phyloP scores from a whole-genome alignment of 2,329 filamentous ascomycete species.

The Aschersonia sp. region DNA sequence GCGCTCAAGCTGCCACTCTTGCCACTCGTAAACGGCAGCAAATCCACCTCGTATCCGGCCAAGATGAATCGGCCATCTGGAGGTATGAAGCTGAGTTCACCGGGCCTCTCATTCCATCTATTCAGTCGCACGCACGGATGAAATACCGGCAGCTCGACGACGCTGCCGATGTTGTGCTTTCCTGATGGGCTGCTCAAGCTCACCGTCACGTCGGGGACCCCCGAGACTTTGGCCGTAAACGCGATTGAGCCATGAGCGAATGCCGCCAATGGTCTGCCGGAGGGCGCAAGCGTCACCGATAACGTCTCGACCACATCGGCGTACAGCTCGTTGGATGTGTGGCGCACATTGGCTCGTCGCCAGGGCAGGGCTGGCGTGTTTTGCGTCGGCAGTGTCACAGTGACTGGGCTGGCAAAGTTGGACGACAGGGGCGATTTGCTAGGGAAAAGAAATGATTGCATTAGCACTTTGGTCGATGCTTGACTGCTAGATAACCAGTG shows the following conservation, averaged over 20 bases:
- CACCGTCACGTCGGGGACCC: constrained; percentile 79
- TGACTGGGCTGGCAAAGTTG: constrained; percentile 22
- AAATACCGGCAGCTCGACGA: constrained; percentile 83
- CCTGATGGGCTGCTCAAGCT: constrained; percentile 68
- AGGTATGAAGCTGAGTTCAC: constrained; percentile 89
- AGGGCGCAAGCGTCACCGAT: constrained; percentile 77
- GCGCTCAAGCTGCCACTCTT: constrained; percentile 38
- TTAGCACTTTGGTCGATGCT: constrained; percentile 3
- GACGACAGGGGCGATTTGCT: constrained; percentile 26
- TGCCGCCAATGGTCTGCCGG: constrained; percentile 72
- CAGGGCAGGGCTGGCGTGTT: constrained; percentile 57
- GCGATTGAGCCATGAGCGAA: constrained; percentile 86
- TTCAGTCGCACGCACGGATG: constrained; percentile 87
- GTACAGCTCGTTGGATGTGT: constrained; percentile 95
- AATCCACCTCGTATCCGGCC: constrained; percentile 85
- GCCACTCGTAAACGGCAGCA: constrained; percentile 57
- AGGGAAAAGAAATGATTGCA: background rate
- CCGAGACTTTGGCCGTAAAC: constrained; percentile 90
- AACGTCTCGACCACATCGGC: constrained; percentile 90
- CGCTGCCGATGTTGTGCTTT: constrained; percentile 57
- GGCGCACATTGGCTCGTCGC: constrained; percentile 81
- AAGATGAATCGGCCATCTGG: constrained; percentile 90
- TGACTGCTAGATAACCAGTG: background rate
- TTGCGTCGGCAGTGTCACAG: constrained; percentile 25
- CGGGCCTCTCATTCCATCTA: constrained; percentile 79